Conservation (phyloP, 2,329 filamentous ascomycete species). For the Sporothrix phasma region DNA sequence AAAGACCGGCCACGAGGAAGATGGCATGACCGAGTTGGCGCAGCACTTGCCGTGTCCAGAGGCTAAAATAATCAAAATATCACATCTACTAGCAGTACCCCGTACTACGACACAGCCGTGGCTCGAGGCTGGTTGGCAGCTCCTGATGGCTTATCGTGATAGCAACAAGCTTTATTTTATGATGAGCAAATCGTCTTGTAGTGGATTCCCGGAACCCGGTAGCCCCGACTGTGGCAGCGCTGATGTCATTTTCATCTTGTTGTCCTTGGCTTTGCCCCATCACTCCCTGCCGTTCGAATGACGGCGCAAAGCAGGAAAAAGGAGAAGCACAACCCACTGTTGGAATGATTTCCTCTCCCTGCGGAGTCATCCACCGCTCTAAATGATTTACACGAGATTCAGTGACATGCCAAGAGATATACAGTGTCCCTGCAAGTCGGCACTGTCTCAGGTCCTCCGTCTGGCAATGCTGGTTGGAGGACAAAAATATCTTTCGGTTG, state of each 20-base stretch:
- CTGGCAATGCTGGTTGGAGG: conserved; percentile 5
- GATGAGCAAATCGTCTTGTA: no score
- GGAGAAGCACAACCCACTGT: background rate
- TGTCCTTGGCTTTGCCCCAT: background rate
- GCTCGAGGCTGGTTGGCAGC: no score
- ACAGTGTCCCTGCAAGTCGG: background rate
- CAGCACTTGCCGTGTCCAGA: no score
- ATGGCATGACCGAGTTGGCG: background rate
- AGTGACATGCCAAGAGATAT: background rate
- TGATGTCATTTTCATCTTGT: conserved; percentile 10
- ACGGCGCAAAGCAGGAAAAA: background rate
- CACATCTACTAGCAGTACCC: no score
- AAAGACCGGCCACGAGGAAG: background rate
- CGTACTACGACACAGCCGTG: no score
- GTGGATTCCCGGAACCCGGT: background rate
- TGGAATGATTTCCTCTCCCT: background rate
- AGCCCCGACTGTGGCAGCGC: background rate
- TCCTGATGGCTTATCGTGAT: no score
- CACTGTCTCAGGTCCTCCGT: background rate
- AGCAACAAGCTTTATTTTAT: background rate
- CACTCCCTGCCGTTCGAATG: background rate
- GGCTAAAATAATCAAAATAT: no score
- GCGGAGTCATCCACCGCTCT: background rate
- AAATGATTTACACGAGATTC: background rate
- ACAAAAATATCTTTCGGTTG: conserved; percentile 10